phyloP scores from a whole-genome alignment of 805 yeast genomes.

The Ogataea degrootiae region DNA sequence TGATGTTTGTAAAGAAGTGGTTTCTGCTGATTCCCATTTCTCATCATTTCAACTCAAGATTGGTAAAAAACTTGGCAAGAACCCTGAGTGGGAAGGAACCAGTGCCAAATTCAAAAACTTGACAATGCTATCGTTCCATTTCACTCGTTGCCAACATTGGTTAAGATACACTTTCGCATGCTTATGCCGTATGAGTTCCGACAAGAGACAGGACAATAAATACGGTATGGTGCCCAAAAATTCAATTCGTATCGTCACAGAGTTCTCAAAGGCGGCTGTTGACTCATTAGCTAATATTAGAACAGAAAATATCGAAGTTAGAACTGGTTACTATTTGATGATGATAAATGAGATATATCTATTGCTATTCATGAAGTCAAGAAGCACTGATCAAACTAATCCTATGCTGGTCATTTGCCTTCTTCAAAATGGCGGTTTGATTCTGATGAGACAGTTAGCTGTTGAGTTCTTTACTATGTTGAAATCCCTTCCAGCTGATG shows the following conservation, averaged over 20 bases:
- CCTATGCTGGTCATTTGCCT: slow-evolving; percentile 43
- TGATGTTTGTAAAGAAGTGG: slow-evolving; percentile 38
- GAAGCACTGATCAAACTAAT: slow-evolving; percentile 28
- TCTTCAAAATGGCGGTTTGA: slow-evolving; percentile 47
- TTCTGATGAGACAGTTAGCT: slow-evolving; percentile 27
- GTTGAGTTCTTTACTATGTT: slow-evolving; percentile 19
- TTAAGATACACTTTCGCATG: slow-evolving; percentile 28
- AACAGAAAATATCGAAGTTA: slow-evolving; percentile 19
- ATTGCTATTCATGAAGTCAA: slow-evolving; percentile 18
- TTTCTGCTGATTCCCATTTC: slow-evolving; percentile 27
- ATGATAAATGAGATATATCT: slow-evolving; percentile 24
- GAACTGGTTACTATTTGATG: slow-evolving; percentile 22
- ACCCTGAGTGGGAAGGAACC: slow-evolving; percentile 37
- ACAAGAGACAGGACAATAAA: slow-evolving; percentile 41
- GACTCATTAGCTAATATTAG: slow-evolving; percentile 12
- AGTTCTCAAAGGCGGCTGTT: slow-evolving; percentile 19
- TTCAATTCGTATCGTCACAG: slow-evolving; percentile 22
- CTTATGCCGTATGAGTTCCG: slow-evolving; percentile 25
- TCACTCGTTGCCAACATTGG: slow-evolving; percentile 43
- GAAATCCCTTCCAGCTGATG: slow-evolving; percentile 15
- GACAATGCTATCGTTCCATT: slow-evolving; percentile 48
- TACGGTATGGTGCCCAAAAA: slow-evolving; percentile 23
- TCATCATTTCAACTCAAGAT: slow-evolving; percentile 41
- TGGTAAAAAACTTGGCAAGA: slow-evolving; percentile 35
- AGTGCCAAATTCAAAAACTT: slow-evolving; percentile 62